A percentile compares a stretch with the other conserved stretches of the same genome.
These are phyloP conservation scores for Stachybotrys elegans DNA, from an alignment of 2,329 filamentous ascomycete genomes.

Conservation along the genomic window DNA sequence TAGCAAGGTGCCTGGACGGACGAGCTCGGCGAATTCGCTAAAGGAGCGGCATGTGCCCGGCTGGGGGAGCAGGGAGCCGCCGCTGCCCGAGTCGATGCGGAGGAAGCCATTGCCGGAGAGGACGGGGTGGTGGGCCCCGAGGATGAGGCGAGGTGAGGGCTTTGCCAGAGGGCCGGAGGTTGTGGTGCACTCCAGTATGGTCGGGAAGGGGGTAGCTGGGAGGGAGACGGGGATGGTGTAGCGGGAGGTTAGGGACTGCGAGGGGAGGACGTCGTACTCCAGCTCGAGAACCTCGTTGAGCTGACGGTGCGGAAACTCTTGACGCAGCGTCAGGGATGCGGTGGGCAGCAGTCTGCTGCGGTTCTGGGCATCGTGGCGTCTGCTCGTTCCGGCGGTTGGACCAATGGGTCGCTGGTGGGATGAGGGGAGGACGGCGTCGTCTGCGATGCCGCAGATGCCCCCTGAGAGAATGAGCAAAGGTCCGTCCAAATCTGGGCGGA, in stretches of 20 bases:
- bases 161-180: no score
- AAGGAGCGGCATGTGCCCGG: constrained; percentile 25
- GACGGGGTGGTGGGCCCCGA: constrained; percentile 28
- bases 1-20: constrained; percentile 19
- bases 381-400: no score
- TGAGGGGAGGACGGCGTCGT: constrained; percentile 6
- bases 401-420: background rate
- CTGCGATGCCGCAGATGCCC: constrained; percentile 32
- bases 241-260: constrained; percentile 29
- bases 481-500: no score
- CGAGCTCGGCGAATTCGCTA: constrained; percentile 24
- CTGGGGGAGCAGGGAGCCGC: constrained; percentile 21
- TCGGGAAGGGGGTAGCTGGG: constrained; percentile 20
- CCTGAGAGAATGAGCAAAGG: constrained; percentile 32
- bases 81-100: constrained; percentile 37
- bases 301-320: constrained; percentile 30
- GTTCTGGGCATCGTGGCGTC: constrained; percentile 31
- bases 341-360: constrained; percentile 32
- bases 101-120: constrained; percentile 30
- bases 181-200: constrained; percentile 27
- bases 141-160: constrained; percentile 21
- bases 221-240: constrained; percentile 27
- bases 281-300: constrained; percentile 17
- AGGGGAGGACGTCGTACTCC: constrained; percentile 30
- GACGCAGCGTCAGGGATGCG: constrained; percentile 30